These are phyloP conservation scores for Plasmodium blacklocki DNA, from an alignment of 169 alveolate genomes.

Conservation along the genomic window DNA sequence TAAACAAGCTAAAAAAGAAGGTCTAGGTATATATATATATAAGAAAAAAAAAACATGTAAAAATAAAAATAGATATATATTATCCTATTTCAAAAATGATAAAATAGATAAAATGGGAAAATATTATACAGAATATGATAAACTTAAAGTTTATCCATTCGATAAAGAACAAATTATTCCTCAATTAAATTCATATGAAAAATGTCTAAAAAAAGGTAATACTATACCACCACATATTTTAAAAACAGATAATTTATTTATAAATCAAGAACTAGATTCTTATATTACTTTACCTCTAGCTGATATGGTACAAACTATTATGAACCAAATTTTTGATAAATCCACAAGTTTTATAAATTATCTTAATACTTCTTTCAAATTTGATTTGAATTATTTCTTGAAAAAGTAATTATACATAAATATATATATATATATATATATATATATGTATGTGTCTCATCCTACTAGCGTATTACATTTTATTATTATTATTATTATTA, in stretches of 20 bases:
- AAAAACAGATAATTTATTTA: constrained; percentile 44
- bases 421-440: too few species aligned
- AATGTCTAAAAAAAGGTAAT: constrained; percentile 32
- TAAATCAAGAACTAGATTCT: constrained; percentile 42
- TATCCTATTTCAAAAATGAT: constrained; percentile 73
- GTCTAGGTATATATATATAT: constrained; percentile 72
- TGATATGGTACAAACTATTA: constrained; percentile 18
- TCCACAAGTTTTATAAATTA: constrained; percentile 68
- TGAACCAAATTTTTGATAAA: constrained; percentile 46
- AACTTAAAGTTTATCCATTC: constrained; percentile 60
- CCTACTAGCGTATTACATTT: background rate
- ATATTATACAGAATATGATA: constrained; percentile 73
- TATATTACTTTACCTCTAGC: constrained; percentile 53
- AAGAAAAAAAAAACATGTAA: constrained; percentile 68
- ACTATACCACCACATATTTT: constrained; percentile 15
- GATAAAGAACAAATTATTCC: constrained; percentile 65
- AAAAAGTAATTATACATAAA: constrained; percentile 18
- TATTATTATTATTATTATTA: background rate
- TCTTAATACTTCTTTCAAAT: constrained; percentile 33
- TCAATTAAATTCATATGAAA: constrained; percentile 6
- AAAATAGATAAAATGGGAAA: constrained; percentile 56
- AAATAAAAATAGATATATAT: constrained; percentile 75
- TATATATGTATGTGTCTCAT: background rate
- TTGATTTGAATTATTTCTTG: constrained; percentile 68
- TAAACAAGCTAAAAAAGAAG: constrained; percentile 68